These are phyloP conservation scores for Phytophthora kernoviae DNA, from an alignment of 352 stramenopile species.

Conservation along the genomic window DNA sequence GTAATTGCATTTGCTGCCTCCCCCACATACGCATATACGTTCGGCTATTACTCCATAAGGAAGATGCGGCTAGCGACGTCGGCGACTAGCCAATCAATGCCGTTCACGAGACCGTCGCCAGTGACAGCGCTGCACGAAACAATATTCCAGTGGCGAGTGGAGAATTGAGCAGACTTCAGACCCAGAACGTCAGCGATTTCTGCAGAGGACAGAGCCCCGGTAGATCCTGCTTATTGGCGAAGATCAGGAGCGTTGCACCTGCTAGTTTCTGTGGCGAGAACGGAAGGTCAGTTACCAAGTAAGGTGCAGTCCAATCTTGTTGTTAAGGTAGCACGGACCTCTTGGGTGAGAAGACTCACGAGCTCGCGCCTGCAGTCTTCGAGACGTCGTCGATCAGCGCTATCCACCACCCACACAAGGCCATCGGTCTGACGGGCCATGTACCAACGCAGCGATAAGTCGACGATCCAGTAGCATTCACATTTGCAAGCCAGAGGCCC, in stretches of 20 bases:
- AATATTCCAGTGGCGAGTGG: slow-evolving; percentile 88
- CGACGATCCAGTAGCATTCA: not conserved
- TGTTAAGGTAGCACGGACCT: slow-evolving; percentile 50
- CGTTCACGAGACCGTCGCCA: slow-evolving; percentile 94
- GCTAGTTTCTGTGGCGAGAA: slow-evolving; percentile 91
- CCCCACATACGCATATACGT: not conserved
- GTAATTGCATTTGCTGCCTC: no score
- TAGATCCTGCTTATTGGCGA: slow-evolving; percentile 99
- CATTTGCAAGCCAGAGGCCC: no score
- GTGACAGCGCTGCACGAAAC: slow-evolving; percentile 98
- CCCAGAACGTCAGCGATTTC: slow-evolving; percentile 93
- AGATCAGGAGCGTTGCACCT: slow-evolving; percentile 98
- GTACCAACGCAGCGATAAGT: slow-evolving; percentile 1
- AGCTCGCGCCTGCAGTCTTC: slow-evolving; percentile 95
- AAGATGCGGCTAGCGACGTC: slow-evolving; percentile 97
- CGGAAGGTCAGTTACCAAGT: not conserved
- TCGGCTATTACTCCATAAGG: slow-evolving; percentile 80
- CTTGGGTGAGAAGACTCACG: slow-evolving; percentile 82
- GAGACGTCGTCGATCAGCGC: slow-evolving; percentile 92
- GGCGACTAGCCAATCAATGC: slow-evolving; percentile 97
- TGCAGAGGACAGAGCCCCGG: slow-evolving; percentile 87
- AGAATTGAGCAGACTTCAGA: slow-evolving; percentile 81
- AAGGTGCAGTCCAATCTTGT: not conserved
- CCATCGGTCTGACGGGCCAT: slow-evolving; percentile 91
- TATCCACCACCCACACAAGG: slow-evolving; percentile 99